Evolutionary conservation across 371 early-diverging fungal genomes (phyloP).

Genomic region (Circinella minor): DNA sequence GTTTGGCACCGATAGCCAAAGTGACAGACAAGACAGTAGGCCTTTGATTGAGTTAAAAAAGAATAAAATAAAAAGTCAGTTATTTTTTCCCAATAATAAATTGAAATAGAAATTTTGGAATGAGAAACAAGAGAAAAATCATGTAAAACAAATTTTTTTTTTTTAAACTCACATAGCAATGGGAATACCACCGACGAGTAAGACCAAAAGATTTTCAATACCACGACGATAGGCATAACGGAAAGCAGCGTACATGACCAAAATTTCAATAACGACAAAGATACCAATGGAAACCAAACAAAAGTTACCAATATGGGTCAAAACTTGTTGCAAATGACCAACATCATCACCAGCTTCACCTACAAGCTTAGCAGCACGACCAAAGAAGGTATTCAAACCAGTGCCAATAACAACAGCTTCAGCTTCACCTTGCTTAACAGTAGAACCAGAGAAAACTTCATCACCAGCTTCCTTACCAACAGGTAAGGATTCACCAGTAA

Average conservation of each 20-base stretch:
- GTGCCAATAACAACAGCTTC: constrained; percentile 87
- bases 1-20: constrained; percentile 92
- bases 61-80: background rate
- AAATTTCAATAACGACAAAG: constrained; percentile 78
- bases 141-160: background rate
- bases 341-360: constrained; percentile 80
- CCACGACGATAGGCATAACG: constrained; percentile 70
- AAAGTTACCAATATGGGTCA: constrained; percentile 93
- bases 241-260: constrained; percentile 83
- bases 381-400: constrained; percentile 89
- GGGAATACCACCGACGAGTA: constrained; percentile 82
- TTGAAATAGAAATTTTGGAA: background rate
- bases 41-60: background rate
- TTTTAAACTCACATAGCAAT: constrained; percentile 63
- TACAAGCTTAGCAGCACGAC: constrained; percentile 86
- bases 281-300: constrained; percentile 72
- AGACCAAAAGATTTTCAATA: constrained; percentile 74
- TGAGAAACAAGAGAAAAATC: background rate
- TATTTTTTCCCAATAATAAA: too few relatives aligned
- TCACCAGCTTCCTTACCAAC: constrained; percentile 74
- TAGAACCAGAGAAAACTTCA: constrained; percentile 77
- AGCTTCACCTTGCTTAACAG: constrained; percentile 94
- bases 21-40: constrained; percentile 92
- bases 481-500: constrained; percentile 86
- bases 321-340: constrained; percentile 86